Conservation (phyloP, 2,329 filamentous ascomycete species). For the Aspergillus fructus region DNA sequence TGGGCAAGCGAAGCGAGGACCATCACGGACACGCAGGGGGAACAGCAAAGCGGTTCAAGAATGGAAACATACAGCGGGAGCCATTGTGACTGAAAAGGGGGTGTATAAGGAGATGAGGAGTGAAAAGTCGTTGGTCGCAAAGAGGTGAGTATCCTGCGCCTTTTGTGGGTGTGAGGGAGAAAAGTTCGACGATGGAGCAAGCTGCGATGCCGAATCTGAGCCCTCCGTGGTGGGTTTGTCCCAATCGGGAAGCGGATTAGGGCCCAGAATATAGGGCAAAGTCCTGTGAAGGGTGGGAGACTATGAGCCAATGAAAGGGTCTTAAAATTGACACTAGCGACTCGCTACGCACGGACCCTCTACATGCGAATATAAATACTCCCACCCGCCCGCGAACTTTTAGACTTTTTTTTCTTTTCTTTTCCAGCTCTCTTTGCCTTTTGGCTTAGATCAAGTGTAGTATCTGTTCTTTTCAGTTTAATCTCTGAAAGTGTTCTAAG, state of each 20-base stretch:
- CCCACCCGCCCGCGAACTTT: constrained; percentile 24
- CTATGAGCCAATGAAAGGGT: neutral
- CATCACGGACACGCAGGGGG: constrained; percentile 50
- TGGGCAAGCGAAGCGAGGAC: constrained; percentile 19
- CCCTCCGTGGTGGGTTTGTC: constrained; percentile 24
- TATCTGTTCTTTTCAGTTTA: constrained; percentile 98
- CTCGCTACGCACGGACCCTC: constrained; percentile 22
- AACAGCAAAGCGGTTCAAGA: constrained; percentile 86
- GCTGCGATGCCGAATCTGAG: constrained; percentile 19
- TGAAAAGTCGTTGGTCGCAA: constrained; percentile 59
- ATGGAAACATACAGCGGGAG: constrained; percentile 77
- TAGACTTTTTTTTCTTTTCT: constrained; percentile 43
- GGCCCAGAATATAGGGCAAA: neutral
- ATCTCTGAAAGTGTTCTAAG: constrained; percentile 82
- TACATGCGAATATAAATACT: constrained; percentile 31
- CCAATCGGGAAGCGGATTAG: constrained; percentile 16
- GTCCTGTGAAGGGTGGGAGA: neutral
- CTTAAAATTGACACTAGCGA: constrained; percentile 19
- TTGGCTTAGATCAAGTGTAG: constrained; percentile 89
- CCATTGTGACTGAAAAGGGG: constrained; percentile 65
- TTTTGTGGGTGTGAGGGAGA: constrained; percentile 24
- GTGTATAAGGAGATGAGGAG: constrained; percentile 28
- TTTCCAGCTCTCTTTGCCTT: constrained; percentile 55
- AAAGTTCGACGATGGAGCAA: constrained; percentile 21
- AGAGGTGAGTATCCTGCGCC: constrained; percentile 90